A percentile compares a stretch with the other conserved stretches of the same genome.
Evolutionary conservation across 2,329 filamentous ascomycete species (phyloP).

Genomic region (Fusarium domesticum): DNA sequence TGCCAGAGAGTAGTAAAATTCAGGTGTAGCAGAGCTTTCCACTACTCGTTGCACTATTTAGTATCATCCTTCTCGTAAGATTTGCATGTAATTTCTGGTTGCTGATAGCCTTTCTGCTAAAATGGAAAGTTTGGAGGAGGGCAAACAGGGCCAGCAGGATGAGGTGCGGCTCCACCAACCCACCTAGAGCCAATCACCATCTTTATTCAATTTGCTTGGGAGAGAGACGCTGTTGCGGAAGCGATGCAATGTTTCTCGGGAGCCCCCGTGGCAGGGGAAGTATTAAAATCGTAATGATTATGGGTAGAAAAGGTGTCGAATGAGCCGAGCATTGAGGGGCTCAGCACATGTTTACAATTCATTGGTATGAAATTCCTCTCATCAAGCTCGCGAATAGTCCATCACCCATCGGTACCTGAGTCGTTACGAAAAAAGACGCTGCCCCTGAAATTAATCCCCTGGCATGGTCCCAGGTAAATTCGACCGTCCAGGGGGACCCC

Average conservation of each 20-base stretch:
- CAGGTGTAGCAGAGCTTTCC: too few relatives aligned
- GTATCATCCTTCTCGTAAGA: neutral
- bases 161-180: constrained; percentile 19
- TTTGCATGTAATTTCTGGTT: constrained; percentile 12
- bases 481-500: neutral
- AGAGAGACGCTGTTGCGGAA: neutral
- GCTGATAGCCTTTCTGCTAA: constrained; percentile 22
- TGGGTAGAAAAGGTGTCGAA: neutral
- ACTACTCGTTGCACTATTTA: neutral
- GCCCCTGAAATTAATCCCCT: neutral
- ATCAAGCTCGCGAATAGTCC: neutral
- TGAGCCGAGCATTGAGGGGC: neutral
- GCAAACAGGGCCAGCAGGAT: constrained; percentile 18
- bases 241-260: neutral
- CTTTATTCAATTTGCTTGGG: neutral
- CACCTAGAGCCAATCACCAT: neutral
- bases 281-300: neutral
- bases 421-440: neutral
- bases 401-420: neutral
- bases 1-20: neutral
- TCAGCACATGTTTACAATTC: too few relatives aligned
- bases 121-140: constrained; percentile 17
- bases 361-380: neutral
- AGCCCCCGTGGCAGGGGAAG: neutral
- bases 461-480: neutral